Base-by-base conservation (phyloP, 2,329 filamentous ascomycete species). In the Byssothecium circinans region DNA sequence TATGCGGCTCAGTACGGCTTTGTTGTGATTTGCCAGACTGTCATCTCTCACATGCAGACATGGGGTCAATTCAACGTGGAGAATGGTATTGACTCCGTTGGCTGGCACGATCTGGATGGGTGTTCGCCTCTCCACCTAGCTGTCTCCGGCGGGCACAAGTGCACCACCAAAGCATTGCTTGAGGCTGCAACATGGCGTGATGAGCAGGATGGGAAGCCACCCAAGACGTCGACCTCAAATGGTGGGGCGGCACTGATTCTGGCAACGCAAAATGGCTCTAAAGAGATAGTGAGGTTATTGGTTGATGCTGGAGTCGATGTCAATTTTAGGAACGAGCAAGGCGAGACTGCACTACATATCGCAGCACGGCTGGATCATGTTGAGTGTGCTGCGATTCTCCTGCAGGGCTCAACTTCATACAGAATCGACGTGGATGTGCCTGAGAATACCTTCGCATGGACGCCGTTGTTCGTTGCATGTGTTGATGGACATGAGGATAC, bases 1-100 rank as follows among this genome's bases (percentile, higher is more conserved):
- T 96, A 96, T 66, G 91, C 91, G 2, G 92, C 94, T 0, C 91
- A 97, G 67, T 96, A 95, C 65, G 94, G 94, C 2, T 91, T 96
- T 60, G 88, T 94, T 3, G 83, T 90, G n/a, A 86, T 96, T 8
- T 96, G 90, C 64, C 82, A 95, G 65, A 80, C 91, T 19, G 81
- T 97, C 57, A 91, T 96, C 75, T 84, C 86, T 54, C 86, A 87
- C 61, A 91, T 99, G 85, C 88, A 92, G 66, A 81, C 85, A 19
- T 97, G 92, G 92, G 82, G 82, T 14, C 85, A 95, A 60, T 96
- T 96, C 63, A 81, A 95, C 62, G 85, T 91, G 22, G 83, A 85
- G 29, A 80, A 90, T 53, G 91, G 91, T 8, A 95, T 99, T 41
- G 92, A 97, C 67, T 88, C 89, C 0, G 79, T 83, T 1, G 80